These are phyloP conservation scores for Boletus pseudopeckii DNA, from an alignment of 768 basidiomycete species.

Conservation along the genomic window DNA sequence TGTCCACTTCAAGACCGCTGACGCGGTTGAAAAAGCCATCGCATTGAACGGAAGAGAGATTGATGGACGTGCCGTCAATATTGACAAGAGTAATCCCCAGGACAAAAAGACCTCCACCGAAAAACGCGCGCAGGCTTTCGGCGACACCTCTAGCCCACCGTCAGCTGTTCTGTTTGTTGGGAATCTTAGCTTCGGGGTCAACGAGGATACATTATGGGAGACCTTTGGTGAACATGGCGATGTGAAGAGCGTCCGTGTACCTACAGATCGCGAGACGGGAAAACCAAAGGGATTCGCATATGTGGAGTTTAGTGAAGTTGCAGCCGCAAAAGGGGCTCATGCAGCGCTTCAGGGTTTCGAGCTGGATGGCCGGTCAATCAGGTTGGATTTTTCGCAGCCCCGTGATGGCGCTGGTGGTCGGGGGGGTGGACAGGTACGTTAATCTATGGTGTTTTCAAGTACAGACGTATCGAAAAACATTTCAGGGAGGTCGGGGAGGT, in stretches of 20 bases:
- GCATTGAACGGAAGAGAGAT: conserved; percentile 82
- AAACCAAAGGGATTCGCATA: conserved; percentile 95
- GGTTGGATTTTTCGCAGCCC: conserved; percentile 86
- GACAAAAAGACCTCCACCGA: conserved; percentile 56
- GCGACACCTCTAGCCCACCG: conserved; percentile 64
- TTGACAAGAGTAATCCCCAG: conserved; percentile 72
- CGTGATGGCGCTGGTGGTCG: conserved; percentile 60
- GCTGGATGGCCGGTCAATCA: conserved; percentile 74
- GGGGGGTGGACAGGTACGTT: conserved; percentile 42
- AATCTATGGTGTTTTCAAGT: conserved; percentile 9
- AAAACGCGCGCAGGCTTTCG: conserved; percentile 73
- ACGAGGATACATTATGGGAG: conserved; percentile 86
- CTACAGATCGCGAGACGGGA: conserved; percentile 90
- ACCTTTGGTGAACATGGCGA: conserved; percentile 84
- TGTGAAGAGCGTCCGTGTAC: conserved; percentile 83
- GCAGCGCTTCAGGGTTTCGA: conserved; percentile 66
- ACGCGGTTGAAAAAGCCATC: conserved; percentile 79
- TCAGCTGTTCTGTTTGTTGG: conserved; percentile 85
- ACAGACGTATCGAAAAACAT: not conserved
- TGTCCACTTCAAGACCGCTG: conserved; percentile 68
- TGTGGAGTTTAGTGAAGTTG: conserved; percentile 86
- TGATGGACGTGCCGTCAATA: conserved; percentile 84
- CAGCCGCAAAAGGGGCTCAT: conserved; percentile 76
- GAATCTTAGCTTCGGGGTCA: conserved; percentile 76
- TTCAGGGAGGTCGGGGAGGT: conserved; percentile 34